Percentiles rank a stretch among this genome's conserved stretches.
phyloP scores from a whole-genome alignment of 495 filamentous ascomycete genomes.

The Diplogelasinospora grovesii region DNA sequence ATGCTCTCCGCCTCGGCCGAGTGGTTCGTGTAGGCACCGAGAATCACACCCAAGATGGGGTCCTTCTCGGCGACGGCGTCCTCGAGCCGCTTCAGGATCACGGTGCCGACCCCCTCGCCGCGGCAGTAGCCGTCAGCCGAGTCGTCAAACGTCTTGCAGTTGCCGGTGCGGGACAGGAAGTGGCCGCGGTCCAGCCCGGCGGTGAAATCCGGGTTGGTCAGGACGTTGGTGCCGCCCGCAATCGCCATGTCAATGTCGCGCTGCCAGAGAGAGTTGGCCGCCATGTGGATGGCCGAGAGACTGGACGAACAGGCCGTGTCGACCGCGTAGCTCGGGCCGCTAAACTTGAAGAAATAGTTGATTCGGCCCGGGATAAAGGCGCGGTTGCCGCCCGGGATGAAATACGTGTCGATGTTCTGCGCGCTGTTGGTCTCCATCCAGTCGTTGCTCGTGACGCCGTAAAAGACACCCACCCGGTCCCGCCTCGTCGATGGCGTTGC shows the following conservation, averaged over 20 bases:
- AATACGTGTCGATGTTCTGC: constrained; percentile 76
- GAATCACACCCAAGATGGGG: constrained; percentile 48
- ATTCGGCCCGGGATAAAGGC: constrained; percentile 54
- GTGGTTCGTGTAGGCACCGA: constrained; percentile 44
- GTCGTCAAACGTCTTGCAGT: constrained; percentile 21
- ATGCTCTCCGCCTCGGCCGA: constrained; percentile 56
- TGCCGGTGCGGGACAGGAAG: constrained; percentile 23
- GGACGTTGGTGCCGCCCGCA: constrained; percentile 57
- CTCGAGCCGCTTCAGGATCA: constrained; percentile 44
- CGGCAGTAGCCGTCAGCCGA: constrained; percentile 46
- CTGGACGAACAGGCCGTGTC: constrained; percentile 42
- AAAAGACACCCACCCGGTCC: constrained; percentile 74
- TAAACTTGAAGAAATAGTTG: constrained; percentile 40
- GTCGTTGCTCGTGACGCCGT: constrained; percentile 75
- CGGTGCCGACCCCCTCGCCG: constrained; percentile 28
- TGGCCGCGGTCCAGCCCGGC: constrained; percentile 46
- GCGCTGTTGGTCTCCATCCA: constrained; percentile 71
- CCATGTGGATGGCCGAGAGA: constrained; percentile 32
- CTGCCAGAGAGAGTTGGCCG: constrained; percentile 60
- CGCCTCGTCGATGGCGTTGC: constrained; percentile 65
- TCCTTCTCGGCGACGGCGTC: constrained; percentile 46
- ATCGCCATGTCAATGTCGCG: constrained; percentile 59
- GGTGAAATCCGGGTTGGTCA: constrained; percentile 68
- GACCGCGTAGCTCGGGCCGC: constrained; percentile 33
- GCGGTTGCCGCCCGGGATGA: constrained; percentile 67